Evolutionary conservation across 441 rosid genomes (phyloP).

Genomic region (Erodium chrysanthum): DNA sequence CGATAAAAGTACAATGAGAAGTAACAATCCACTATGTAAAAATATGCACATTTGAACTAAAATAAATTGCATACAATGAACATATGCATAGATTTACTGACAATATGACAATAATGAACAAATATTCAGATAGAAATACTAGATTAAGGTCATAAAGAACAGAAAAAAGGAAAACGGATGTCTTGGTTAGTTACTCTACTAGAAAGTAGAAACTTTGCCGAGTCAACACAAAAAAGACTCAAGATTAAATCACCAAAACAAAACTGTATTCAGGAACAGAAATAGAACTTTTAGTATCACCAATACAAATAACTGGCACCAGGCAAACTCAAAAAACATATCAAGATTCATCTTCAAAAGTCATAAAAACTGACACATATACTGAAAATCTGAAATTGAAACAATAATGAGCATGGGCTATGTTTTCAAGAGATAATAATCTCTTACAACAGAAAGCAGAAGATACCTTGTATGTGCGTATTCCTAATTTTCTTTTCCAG

Average conservation of each 20-base stretch:
- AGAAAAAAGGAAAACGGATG: not conserved
- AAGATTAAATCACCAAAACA: too few relatives aligned
- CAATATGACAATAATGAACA: not conserved
- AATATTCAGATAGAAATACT: not conserved
- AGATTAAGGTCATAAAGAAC: not conserved
- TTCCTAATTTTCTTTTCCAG: slow-evolving; percentile 78
- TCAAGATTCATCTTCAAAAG: not conserved
- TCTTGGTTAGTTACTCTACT: too few relatives aligned
- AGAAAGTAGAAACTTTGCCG: too few relatives aligned
- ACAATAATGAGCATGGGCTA: not conserved
- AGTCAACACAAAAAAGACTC: too few relatives aligned
- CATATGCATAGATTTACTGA: not conserved
- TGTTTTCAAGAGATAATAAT: not conserved
- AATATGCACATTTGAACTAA: not conserved
- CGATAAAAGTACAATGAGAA: not conserved
- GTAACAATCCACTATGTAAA: not conserved
- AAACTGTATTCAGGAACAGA: too few relatives aligned
- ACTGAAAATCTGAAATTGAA: not conserved
- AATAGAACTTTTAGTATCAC: too few relatives aligned
- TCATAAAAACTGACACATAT: slow-evolving; percentile 3
- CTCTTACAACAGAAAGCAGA: slow-evolving; percentile 11
- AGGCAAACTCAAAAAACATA: too few relatives aligned
- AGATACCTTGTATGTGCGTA: slow-evolving; percentile 88
- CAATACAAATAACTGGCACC: too few relatives aligned
- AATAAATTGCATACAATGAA: not conserved